Evolutionary conservation across 208 protist genomes (phyloP), one percentile per base, ranked within the genome.

Genomic region (Trypanosoma cruzi): DNA sequence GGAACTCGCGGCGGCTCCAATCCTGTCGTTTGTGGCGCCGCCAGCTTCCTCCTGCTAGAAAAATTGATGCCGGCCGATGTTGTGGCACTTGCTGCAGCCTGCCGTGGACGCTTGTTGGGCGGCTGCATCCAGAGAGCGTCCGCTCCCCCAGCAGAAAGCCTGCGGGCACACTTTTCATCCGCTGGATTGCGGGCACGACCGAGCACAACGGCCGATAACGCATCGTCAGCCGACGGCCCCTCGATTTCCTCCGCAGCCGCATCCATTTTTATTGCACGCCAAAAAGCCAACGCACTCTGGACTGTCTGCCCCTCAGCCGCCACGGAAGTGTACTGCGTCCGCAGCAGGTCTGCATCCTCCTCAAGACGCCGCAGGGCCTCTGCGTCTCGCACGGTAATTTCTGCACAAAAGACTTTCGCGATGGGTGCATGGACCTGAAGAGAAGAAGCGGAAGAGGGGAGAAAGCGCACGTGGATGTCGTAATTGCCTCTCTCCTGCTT

Each of bases 381-480:
- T 13, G 72, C 65, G 32, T 81, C 68, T 13, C 87, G 80, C 42
- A 95, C 76, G 20, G 73, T 72, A 3, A 95, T 73, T 7, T 72
- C 74, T 4, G 84, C 85, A 52, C 70, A 80, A 58, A 90, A 80
- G 2, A 53, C 64, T 0, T 69, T 7, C 7, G 53, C 55, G 28
- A 65, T 14, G 16, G 46, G 20, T 1, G 28, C 42, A 32, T 44
- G 10, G 22, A 59, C 14, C 26, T 7, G 11, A 16, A 42, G 4
- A 56, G 24, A 8, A 13, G 71, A 36, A 34, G 61, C 26, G 31
- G 44, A 32, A 2, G 79, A 79, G 2, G 85, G 88, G 48, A 81
- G 73, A 29, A 88, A 81, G 63, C 88, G 83, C 56, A 94, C 89
- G 56, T 94, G 88, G 7, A 94, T 71, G 42, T 88, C 84, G 24